A percentile compares a stretch with the other conserved stretches of the same genome.
phyloP scores from a whole-genome alignment of 2,329 filamentous ascomycete species.

The Paraconiothyrium sp. region DNA sequence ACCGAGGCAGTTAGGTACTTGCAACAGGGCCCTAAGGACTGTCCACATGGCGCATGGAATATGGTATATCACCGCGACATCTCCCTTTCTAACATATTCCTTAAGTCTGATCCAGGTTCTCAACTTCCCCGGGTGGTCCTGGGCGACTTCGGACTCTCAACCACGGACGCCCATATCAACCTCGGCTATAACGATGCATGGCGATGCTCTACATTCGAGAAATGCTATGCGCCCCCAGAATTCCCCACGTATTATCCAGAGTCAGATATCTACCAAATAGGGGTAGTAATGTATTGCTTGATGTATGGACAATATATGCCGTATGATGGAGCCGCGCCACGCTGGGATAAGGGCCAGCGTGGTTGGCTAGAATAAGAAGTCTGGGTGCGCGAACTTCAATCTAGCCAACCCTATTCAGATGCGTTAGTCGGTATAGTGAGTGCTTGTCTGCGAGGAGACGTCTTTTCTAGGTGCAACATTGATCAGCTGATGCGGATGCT shows the following conservation, averaged over 20 bases:
- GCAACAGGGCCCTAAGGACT: conserved; percentile 1
- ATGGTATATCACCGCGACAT: conserved; percentile 13
- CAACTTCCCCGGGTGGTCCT: conserved; percentile 12
- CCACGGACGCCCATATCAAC: neutral
- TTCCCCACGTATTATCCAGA: neutral
- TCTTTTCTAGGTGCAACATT: neutral
- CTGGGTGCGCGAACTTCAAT: neutral
- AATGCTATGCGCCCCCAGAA: conserved; percentile 3
- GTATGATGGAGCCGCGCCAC: neutral
- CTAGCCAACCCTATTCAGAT: neutral
- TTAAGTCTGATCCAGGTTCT: neutral
- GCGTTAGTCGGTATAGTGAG: neutral
- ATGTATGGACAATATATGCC: neutral
- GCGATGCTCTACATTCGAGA: neutral
- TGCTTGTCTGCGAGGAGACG: neutral
- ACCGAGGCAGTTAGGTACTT: conserved; percentile 12
- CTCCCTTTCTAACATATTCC: conserved; percentile 10
- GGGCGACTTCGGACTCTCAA: conserved; percentile 13
- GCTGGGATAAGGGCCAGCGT: neutral
- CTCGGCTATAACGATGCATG: neutral
- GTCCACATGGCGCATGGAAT: neutral
- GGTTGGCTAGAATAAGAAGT: neutral
- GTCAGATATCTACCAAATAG: conserved; percentile 13
- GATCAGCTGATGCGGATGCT: neutral
- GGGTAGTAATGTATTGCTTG: conserved; percentile 11